Conservation (phyloP, 1,284 basidiomycete species). For the Ceratobasidium sp. region DNA sequence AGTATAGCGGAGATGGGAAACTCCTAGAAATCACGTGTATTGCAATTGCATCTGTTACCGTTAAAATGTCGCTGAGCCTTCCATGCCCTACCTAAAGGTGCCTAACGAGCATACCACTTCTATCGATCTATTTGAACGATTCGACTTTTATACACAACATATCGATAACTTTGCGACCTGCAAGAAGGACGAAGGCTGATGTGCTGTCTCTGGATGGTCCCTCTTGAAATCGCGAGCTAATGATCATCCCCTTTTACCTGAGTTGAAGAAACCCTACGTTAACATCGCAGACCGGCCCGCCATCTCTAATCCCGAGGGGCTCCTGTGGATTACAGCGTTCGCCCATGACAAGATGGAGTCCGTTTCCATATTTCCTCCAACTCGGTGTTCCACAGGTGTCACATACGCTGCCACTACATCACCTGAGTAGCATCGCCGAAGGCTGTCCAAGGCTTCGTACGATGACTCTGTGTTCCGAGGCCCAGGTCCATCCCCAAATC, state of each 20-base stretch:
- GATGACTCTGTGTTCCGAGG: not conserved
- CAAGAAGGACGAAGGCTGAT: not conserved
- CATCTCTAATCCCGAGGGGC: not conserved
- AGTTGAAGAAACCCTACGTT: not conserved
- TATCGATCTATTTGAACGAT: too few species aligned
- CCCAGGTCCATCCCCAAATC: not conserved
- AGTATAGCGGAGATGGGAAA: too few species aligned
- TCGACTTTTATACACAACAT: constrained; percentile 11
- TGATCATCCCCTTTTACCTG: not conserved
- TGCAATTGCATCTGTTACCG: too few species aligned
- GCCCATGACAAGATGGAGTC: not conserved
- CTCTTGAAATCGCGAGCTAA: not conserved
- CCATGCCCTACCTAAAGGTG: too few species aligned
- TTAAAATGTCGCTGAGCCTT: too few species aligned
- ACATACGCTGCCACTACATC: not conserved
- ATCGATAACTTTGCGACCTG: not conserved
- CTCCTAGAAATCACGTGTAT: too few species aligned
- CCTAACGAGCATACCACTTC: too few species aligned
- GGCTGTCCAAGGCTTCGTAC: not conserved
- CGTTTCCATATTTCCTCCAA: not conserved
- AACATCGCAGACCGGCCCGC: not conserved
- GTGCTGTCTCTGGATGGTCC: not conserved
- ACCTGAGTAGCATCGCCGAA: not conserved
- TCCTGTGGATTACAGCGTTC: constrained; percentile 3
- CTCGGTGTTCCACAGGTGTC: not conserved